A percentile compares a stretch with the other conserved stretches of the same genome.
phyloP scores from a whole-genome alignment of 192 early-diverging fungal genomes.

The Coemansia sp. region DNA sequence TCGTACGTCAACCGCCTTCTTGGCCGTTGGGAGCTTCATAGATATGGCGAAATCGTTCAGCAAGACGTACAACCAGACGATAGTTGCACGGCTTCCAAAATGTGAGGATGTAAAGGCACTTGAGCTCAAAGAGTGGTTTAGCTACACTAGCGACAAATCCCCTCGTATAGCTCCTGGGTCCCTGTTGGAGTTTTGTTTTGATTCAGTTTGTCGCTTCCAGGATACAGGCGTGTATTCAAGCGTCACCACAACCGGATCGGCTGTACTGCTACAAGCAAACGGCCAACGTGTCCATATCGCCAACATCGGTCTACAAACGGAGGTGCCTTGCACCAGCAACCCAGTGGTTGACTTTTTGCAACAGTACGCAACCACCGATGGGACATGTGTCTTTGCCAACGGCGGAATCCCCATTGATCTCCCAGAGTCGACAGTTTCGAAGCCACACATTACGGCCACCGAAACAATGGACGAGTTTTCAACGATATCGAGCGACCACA shows the following conservation, averaged over 20 bases:
- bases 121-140: constrained; percentile 84
- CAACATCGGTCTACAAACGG: constrained; percentile 68
- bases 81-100: constrained; percentile 64
- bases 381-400: constrained; percentile 72
- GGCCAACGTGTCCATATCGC: constrained; percentile 73
- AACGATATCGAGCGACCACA: constrained; percentile 77
- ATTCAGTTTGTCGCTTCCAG: constrained; percentile 69
- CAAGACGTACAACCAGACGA: constrained; percentile 66
- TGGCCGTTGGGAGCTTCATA: constrained; percentile 73
- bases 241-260: constrained; percentile 70
- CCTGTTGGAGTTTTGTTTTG: constrained; percentile 80
- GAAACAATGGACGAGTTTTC: constrained; percentile 80
- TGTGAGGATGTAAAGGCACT: constrained; percentile 77
- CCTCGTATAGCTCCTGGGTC: constrained; percentile 54
- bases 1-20: constrained; percentile 73
- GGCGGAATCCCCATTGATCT: constrained; percentile 56
- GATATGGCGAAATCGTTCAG: constrained; percentile 79
- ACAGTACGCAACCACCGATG: constrained; percentile 69
- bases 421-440: neutral
- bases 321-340: constrained; percentile 65
- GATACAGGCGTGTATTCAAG: constrained; percentile 61
- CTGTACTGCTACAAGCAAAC: constrained; percentile 56
- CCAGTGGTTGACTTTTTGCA: constrained; percentile 81
- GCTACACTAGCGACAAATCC: constrained; percentile 6
- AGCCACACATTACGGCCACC: constrained; percentile 54